A percentile compares a stretch with the other conserved stretches of the same genome.
phyloP scores from a whole-genome alignment of 1,284 basidiomycete species.

The Cutaneotrichosporon arboriforme region DNA sequence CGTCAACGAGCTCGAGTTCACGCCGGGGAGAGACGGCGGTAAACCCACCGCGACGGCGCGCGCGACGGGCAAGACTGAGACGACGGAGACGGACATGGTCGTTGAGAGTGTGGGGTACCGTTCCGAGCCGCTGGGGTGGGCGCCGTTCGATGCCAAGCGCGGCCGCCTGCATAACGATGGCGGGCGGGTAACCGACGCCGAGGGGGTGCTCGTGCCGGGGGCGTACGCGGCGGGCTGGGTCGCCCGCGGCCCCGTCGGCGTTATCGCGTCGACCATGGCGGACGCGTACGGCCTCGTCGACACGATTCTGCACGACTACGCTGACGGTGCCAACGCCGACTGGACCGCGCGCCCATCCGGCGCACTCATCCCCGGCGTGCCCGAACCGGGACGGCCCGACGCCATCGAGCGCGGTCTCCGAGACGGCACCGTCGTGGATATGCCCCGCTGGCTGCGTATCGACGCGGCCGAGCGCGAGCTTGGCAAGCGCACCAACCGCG shows the following conservation, averaged over 20 bases:
- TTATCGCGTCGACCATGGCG: slow-evolving; percentile 90
- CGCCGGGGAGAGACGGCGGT: slow-evolving; percentile 11
- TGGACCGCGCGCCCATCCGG: slow-evolving; percentile 1
- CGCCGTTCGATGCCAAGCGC: slow-evolving; percentile 47
- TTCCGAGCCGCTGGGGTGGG: slow-evolving; percentile 55
- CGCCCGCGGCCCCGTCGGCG: slow-evolving; percentile 82
- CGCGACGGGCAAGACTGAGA: slow-evolving; percentile 57
- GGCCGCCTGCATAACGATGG: slow-evolving; percentile 44
- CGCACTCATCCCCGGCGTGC: slow-evolving; percentile 5
- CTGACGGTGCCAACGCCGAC: not conserved
- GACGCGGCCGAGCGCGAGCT: slow-evolving; percentile 31
- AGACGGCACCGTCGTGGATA: slow-evolving; percentile 33
- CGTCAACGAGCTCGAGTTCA: slow-evolving; percentile 34
- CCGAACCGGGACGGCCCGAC: slow-evolving; percentile 30
- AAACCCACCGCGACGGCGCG: slow-evolving; percentile 51
- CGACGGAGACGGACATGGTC: slow-evolving; percentile 65
- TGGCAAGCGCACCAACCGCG: slow-evolving; percentile 27
- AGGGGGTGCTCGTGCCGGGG: slow-evolving; percentile 50
- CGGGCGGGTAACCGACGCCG: slow-evolving; percentile 43
- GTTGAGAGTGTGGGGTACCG: slow-evolving; percentile 85
- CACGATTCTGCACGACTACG: slow-evolving; percentile 34
- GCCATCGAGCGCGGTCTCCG: slow-evolving; percentile 18
- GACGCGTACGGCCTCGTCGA: slow-evolving; percentile 63
- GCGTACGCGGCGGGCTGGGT: slow-evolving; percentile 95
- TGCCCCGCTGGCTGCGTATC: slow-evolving; percentile 39